Conservation (phyloP, 2,329 filamentous ascomycete species). For the Fusarium sp. region DNA sequence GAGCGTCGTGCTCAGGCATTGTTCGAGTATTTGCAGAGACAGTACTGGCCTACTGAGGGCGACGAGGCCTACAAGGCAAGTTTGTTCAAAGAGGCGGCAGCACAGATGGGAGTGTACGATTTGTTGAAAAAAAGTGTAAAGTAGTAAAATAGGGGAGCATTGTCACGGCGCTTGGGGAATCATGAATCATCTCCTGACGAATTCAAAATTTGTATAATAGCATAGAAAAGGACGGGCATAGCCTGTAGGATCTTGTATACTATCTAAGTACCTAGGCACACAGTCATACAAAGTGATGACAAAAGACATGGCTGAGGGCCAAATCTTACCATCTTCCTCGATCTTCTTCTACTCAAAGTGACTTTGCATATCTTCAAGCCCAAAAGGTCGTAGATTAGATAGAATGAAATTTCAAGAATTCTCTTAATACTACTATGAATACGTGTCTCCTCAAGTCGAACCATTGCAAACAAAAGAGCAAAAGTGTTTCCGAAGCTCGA, state of each 20-base stretch:
- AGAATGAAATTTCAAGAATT: background rate
- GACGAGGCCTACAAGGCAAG: slow-evolving; percentile 42
- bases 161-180: slow-evolving; percentile 4
- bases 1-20: slow-evolving; percentile 54
- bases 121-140: slow-evolving; percentile 41
- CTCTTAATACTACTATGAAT: slow-evolving; percentile 1
- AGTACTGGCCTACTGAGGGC: slow-evolving; percentile 50
- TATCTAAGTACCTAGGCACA: background rate
- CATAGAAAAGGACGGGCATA: slow-evolving; percentile 2
- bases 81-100: slow-evolving; percentile 51
- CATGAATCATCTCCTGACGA: slow-evolving; percentile 10
- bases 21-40: slow-evolving; percentile 57
- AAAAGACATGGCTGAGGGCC: background rate
- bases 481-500: background rate
- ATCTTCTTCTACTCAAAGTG: background rate
- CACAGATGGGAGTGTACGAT: slow-evolving; percentile 59
- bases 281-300: slow-evolving; percentile 7
- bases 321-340: background rate
- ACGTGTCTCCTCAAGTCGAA: background rate
- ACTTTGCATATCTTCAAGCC: background rate
- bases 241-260: slow-evolving; percentile 15
- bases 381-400: background rate
- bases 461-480: slow-evolving; percentile 13
- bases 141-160: slow-evolving; percentile 16
- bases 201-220: slow-evolving; percentile 13